Percentiles rank a stretch among this genome's conserved stretches.
These are phyloP conservation scores for Posidonia oceanica DNA, from an alignment of 116 monocot genomes.

Conservation along the genomic window DNA sequence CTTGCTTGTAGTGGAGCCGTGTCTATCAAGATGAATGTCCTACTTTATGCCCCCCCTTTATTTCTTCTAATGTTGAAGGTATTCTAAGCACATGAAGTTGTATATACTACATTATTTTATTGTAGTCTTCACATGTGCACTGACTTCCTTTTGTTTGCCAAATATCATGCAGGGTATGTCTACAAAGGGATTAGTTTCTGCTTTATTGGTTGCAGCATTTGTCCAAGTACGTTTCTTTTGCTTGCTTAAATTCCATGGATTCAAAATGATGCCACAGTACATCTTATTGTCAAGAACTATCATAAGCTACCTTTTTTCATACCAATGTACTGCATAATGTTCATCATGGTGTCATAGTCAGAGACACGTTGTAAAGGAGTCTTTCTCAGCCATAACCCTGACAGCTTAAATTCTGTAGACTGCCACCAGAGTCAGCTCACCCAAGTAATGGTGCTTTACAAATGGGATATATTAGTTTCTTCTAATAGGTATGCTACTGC, in stretches of 20 bases:
- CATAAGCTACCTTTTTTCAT: background rate
- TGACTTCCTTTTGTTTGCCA: background rate
- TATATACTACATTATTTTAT: background rate
- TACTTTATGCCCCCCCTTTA: constrained; percentile 82
- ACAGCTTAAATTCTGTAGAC: background rate
- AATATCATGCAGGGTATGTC: constrained; percentile 40
- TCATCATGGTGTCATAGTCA: background rate
- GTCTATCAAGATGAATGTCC: constrained; percentile 95
- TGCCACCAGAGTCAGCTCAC: background rate
- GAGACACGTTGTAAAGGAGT: background rate
- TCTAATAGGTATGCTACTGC: too few relatives aligned
- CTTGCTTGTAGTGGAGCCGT: constrained; percentile 63
- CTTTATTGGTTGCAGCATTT: constrained; percentile 63
- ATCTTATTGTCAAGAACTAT: background rate
- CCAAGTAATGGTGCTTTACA: too few relatives aligned
- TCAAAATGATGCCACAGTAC: background rate
- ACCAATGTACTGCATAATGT: background rate
- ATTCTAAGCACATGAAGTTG: background rate
- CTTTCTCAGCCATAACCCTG: background rate
- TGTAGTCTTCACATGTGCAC: background rate
- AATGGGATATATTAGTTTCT: too few relatives aligned
- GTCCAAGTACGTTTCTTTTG: constrained; percentile 47
- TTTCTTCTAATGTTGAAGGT: constrained; percentile 93
- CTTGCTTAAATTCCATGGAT: background rate
- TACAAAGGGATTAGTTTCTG: constrained; percentile 46